Evolutionary conservation across 345 rosid species (phyloP).

Genomic region (Arabis alpina): DNA sequence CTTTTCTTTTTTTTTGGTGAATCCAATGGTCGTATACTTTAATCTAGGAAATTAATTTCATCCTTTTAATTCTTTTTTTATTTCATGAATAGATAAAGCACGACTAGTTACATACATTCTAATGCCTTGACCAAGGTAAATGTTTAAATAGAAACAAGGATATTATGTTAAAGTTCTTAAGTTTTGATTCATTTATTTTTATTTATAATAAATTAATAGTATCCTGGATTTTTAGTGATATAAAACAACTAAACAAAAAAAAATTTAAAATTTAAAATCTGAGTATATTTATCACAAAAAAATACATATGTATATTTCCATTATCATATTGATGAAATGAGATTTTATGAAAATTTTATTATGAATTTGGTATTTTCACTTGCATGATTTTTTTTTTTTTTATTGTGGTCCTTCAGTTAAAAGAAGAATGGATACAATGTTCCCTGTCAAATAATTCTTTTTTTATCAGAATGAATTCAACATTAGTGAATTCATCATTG

Average conservation of each 20-base stretch:
- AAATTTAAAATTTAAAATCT: too few species aligned
- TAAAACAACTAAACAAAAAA: too few species aligned
- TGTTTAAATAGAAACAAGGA: too few species aligned
- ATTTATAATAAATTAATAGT: too few species aligned
- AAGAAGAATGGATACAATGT: neutral
- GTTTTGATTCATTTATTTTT: too few species aligned
- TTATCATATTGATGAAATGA: neutral
- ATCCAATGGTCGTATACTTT: neutral
- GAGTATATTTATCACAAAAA: too few species aligned
- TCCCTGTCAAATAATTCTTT: neutral
- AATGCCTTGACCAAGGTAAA: neutral
- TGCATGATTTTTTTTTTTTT: neutral
- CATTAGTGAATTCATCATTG: neutral
- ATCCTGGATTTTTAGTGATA: too few species aligned
- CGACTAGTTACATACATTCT: too few species aligned
- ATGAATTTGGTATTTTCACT: neutral
- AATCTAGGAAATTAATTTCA: neutral
- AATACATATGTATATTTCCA: too few species aligned
- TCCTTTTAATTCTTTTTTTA: neutral
- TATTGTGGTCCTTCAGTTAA: neutral
- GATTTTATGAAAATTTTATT: neutral
- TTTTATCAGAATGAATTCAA: conserved; percentile 11
- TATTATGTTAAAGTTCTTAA: neutral
- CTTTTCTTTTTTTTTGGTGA: too few species aligned
- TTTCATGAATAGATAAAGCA: neutral